Conservation (phyloP, 345 rosid species). For the Durio zibethinus region DNA sequence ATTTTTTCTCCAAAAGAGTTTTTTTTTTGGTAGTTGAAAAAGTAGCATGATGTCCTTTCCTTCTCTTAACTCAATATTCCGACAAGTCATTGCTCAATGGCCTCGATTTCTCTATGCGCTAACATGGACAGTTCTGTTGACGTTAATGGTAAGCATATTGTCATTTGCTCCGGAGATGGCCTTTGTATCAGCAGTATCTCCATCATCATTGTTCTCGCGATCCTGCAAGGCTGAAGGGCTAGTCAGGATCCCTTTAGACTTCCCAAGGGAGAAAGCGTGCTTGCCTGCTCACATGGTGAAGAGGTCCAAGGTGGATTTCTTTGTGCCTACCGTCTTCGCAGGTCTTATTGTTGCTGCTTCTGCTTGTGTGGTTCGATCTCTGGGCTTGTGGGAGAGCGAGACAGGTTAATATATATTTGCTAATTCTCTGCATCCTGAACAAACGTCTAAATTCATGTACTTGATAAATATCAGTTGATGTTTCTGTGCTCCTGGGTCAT, state of each 20-base stretch:
- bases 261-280: constrained; percentile 26
- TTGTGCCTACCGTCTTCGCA: constrained; percentile 35
- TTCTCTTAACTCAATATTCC: constrained; percentile 10
- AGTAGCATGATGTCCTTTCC: constrained; percentile 11
- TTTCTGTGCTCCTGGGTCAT: background rate
- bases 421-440: background rate
- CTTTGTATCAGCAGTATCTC: constrained; percentile 33
- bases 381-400: constrained; percentile 25
- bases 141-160: constrained; percentile 22
- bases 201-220: constrained; percentile 22
- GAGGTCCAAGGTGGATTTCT: constrained; percentile 35
- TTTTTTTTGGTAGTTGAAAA: too few relatives aligned
- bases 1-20: background rate
- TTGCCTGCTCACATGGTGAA: constrained; percentile 32
- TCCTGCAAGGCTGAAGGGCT: constrained; percentile 22
- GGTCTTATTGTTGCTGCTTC: constrained; percentile 34
- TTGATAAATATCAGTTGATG: background rate
- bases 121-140: constrained; percentile 34
- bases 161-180: constrained; percentile 37
- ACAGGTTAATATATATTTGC: background rate
- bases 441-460: background rate
- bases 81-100: background rate
- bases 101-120: constrained; percentile 18
- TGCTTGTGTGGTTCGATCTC: constrained; percentile 33
- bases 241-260: constrained; percentile 36